Conservation (phyloP, 2,329 filamentous ascomycete genomes). For the Huntiella omanensis region DNA sequence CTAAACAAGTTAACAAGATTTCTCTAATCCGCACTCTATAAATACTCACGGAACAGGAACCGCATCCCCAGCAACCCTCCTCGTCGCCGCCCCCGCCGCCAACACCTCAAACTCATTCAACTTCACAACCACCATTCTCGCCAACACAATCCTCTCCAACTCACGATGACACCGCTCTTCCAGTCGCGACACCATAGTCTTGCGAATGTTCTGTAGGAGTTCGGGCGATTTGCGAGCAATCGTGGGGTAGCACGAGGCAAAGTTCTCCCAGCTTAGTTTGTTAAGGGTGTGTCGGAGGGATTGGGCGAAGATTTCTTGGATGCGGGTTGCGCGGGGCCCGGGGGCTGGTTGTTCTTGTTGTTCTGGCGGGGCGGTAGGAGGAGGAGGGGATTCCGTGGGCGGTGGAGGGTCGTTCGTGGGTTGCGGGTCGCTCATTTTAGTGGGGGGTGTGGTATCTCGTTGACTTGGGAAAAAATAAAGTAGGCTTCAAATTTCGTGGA, state of each 20-base stretch:
- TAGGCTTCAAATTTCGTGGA: too few relatives aligned
- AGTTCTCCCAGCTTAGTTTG: constrained; percentile 36
- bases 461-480: background rate
- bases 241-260: constrained; percentile 42
- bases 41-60: constrained; percentile 28
- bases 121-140: constrained; percentile 33
- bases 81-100: constrained; percentile 28
- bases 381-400: constrained; percentile 20
- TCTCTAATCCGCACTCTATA: too few relatives aligned
- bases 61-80: constrained; percentile 17
- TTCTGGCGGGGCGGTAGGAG: too few relatives aligned
- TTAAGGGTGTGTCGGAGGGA: constrained; percentile 34
- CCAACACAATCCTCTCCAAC: constrained; percentile 34
- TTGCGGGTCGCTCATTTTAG: background rate
- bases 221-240: constrained; percentile 31
- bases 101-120: constrained; percentile 41
- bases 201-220: constrained; percentile 35
- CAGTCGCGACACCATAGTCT: constrained; percentile 37
- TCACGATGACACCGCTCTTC: constrained; percentile 36
- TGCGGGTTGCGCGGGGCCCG: constrained; percentile 36
- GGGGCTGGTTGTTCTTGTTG: constrained; percentile 25
- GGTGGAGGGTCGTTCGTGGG: constrained; percentile 6
- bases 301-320: constrained; percentile 33
- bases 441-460: too few relatives aligned
- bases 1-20: constrained; percentile 15